Evolutionary conservation across 768 basidiomycete species (phyloP), one percentile per base, ranked within the genome.

Genomic region (Rhizopogon sp.): DNA sequence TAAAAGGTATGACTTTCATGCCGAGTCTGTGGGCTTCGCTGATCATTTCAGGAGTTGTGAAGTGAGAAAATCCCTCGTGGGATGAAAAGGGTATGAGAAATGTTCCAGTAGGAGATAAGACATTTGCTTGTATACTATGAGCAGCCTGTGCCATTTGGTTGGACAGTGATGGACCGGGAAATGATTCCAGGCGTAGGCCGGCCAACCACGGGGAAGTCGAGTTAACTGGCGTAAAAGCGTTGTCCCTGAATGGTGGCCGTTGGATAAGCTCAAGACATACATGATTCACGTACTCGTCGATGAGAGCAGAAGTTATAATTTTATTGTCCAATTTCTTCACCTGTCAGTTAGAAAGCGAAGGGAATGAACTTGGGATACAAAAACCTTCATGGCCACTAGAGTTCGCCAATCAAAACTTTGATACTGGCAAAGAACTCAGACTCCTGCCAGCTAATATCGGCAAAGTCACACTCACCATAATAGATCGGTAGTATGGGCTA

Each of bases 391-490:
- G 22, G 71, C 77, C 47, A 87, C 66, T 13, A 92, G 66, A 13
- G 88, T 84, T 61, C 88, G 76, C 90, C 90, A 92, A 65, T 90
- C 85, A 61, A 90, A 90, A 61, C 87, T 88, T 72, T 93, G 87
- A 59, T 81, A 88, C 87, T 90, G 59, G 6, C 22, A 43, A 52
- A 43, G n/a, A 6, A 29, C 3, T 46, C 60, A 35, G 58, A 31
- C 22, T 25, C 25, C 25, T 39, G 8, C 35, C 25, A 3, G 8
- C 5, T 39, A 31, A 39, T 28, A 17, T 20, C 42, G 29, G 28
- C 3, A 39, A 33, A 25, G 50, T 42, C 8, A 54, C 10, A 62
- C 81, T 56, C 60, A 87, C 87, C 5, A 83, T 87, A 57, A 90
- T 88, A 16, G 79, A 74, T 28, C 74, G 61, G n/a, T 70, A 69